Percentiles rank a stretch among this genome's conserved stretches.
phyloP scores from a whole-genome alignment of 2,329 filamentous ascomycete species.

The Scedosporium aurantiacum region DNA sequence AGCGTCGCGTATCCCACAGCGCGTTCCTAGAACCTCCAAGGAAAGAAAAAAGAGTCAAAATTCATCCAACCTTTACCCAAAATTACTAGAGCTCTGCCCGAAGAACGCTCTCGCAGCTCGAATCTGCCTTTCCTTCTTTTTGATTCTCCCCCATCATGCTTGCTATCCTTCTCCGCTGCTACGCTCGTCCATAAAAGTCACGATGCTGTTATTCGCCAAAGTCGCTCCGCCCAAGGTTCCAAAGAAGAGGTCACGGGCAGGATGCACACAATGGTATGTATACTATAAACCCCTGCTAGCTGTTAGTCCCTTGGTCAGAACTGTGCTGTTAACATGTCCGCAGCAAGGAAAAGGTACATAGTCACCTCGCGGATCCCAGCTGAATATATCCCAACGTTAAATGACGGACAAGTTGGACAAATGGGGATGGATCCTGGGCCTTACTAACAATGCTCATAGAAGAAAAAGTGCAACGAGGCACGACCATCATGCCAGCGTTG shows the following conservation, averaged over 20 bases:
- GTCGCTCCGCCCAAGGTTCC: constrained; percentile 45
- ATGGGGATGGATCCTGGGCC: too few relatives aligned
- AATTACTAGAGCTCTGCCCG: too few relatives aligned
- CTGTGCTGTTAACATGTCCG: neutral
- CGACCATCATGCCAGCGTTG: constrained; percentile 41
- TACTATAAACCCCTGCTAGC: neutral
- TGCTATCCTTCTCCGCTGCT: neutral
- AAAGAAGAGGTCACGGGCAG: constrained; percentile 49
- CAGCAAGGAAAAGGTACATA: constrained; percentile 43
- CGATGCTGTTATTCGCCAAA: constrained; percentile 49
- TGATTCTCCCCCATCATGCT: neutral
- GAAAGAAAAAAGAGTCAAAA: neutral
- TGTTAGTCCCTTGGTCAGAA: neutral
- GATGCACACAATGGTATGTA: constrained; percentile 39
- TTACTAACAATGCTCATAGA: constrained; percentile 22
- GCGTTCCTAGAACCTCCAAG: neutral
- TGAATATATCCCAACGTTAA: neutral
- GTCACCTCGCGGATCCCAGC: neutral
- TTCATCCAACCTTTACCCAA: neutral
- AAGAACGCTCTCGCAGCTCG: neutral
- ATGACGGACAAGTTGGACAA: neutral
- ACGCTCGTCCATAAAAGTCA: constrained; percentile 4
- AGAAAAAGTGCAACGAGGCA: constrained; percentile 47
- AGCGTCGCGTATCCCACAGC: neutral
- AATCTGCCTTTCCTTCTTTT: neutral